A percentile compares a stretch with the other conserved stretches of the same genome.
Conservation (phyloP, 768 basidiomycete genomes). For the Mrakia hoshinonis region DNA sequence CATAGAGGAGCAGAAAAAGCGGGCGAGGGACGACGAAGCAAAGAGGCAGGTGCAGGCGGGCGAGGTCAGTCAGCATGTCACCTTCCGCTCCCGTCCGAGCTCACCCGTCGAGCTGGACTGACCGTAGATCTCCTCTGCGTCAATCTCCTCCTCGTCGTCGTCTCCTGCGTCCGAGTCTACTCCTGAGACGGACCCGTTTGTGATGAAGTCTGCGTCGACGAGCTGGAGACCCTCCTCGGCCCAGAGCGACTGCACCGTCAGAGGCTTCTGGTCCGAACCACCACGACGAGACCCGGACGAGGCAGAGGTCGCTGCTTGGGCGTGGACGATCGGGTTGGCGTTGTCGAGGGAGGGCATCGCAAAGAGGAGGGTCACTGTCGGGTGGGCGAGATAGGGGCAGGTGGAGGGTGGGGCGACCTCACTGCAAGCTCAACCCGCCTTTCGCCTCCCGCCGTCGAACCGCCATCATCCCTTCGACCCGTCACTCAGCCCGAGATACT, state of each 20-base stretch:
- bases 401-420: background rate
- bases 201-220: slow-evolving; percentile 32
- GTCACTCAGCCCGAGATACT: too few relatives aligned
- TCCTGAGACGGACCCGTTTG: background rate
- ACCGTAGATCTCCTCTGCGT: slow-evolving; percentile 27
- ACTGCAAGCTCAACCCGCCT: too few relatives aligned
- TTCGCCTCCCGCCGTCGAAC: too few relatives aligned
- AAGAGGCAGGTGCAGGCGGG: background rate
- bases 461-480: too few relatives aligned
- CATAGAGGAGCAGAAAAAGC: background rate
- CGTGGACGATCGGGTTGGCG: slow-evolving; percentile 78
- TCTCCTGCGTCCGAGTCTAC: background rate
- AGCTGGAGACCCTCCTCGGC: slow-evolving; percentile 42
- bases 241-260: slow-evolving; percentile 42
- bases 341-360: slow-evolving; percentile 48
- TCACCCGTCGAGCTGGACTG: background rate
- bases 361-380: background rate
- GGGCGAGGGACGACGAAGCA: background rate
- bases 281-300: slow-evolving; percentile 35
- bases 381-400: background rate
- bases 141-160: slow-evolving; percentile 23
- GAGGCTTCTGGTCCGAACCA: slow-evolving; percentile 33
- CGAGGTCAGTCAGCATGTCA: slow-evolving; percentile 2
- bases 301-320: slow-evolving; percentile 33
- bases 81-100: slow-evolving; percentile 32